Conservation (phyloP, 257 asterid genomes). For the Nicotiana noctiflora region DNA sequence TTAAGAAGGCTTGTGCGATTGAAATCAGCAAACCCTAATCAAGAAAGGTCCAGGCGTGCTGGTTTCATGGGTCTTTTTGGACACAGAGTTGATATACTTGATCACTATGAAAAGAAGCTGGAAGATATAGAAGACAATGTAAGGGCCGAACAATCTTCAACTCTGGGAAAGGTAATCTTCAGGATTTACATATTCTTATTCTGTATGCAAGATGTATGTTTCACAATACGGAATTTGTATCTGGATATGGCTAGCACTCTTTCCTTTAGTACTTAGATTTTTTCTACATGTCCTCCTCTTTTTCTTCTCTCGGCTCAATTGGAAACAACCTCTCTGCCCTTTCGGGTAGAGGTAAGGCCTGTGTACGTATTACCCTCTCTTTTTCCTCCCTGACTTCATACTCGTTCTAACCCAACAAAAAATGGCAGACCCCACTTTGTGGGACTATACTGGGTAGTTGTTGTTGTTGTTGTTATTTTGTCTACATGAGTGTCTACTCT, state of each 20-base stretch:
- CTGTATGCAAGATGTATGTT: neutral
- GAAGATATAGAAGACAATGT: constrained; percentile 62
- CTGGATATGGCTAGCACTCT: neutral
- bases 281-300: neutral
- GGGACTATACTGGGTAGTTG: no score
- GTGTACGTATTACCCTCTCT: no score
- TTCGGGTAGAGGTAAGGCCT: no score
- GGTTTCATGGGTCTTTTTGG: constrained; percentile 74
- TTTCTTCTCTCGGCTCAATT: no score
- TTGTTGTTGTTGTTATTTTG: no score
- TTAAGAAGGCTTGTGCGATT: constrained; percentile 40
- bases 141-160: constrained; percentile 55
- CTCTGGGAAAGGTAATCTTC: constrained; percentile 55
- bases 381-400: no score
- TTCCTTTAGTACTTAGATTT: neutral
- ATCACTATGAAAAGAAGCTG: constrained; percentile 64
- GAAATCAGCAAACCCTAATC: constrained; percentile 36
- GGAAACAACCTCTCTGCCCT: no score
- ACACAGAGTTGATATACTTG: constrained; percentile 36
- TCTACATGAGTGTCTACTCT: neutral
- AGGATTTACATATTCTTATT: neutral
- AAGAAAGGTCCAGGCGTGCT: constrained; percentile 35
- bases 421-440: no score
- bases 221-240: neutral
- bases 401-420: no score